Conservation (phyloP, 208 protist species). For the Acanthamoeba polyphaga region DNA sequence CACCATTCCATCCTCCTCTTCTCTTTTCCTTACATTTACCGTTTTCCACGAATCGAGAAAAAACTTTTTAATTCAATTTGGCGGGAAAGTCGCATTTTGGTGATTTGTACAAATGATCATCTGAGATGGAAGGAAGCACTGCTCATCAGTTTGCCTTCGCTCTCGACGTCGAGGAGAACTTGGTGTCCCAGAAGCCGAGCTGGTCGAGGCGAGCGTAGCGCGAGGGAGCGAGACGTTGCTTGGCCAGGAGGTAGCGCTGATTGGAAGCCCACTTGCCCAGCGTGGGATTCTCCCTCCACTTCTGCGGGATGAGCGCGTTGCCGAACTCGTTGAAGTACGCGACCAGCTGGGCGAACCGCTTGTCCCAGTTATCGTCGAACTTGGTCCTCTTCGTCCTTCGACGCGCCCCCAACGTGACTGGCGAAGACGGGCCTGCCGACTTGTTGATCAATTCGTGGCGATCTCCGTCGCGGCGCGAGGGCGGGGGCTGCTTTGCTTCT, state of each 20-base stretch:
- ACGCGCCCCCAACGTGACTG: background rate
- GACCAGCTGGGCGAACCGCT: background rate
- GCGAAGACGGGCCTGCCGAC: background rate
- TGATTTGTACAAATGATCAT: too few relatives aligned
- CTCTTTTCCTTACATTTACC: background rate
- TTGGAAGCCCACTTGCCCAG: constrained; percentile 50
- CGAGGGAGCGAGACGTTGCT: background rate
- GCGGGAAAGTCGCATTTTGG: too few relatives aligned
- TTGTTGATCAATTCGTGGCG: background rate
- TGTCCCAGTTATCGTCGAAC: constrained; percentile 21
- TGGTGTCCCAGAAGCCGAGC: constrained; percentile 35
- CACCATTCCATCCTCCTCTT: background rate
- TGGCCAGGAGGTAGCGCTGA: constrained; percentile 7
- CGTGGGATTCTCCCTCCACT: background rate
- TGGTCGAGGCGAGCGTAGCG: background rate
- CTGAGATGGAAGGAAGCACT: too few relatives aligned
- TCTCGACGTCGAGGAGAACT: background rate
- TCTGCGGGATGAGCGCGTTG: constrained; percentile 29
- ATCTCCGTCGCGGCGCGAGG: background rate
- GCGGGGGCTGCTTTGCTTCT: background rate
- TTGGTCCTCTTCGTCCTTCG: constrained; percentile 4
- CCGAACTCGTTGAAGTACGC: background rate
- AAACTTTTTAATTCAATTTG: too few relatives aligned
- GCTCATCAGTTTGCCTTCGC: background rate
- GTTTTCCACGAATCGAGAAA: background rate